Base-by-base conservation (phyloP, 257 asterid genomes). In the Solanum piurae region DNA sequence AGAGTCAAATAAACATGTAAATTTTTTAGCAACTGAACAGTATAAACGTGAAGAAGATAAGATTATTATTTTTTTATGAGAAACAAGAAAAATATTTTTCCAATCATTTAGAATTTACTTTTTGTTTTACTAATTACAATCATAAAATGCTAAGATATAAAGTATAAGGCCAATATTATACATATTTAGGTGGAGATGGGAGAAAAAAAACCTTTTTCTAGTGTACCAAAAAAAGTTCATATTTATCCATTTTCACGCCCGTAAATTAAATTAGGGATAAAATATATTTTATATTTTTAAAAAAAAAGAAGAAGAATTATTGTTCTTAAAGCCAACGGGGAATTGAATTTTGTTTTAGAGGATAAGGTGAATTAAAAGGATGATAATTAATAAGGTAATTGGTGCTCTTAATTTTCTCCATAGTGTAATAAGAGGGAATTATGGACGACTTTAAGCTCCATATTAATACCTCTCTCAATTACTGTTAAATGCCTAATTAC, bases 391-490 rank as follows among this genome's bases (percentile, higher is more conserved):
- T 82, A 82, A 49, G 86, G 69, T 82, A 82, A 27, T 80, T 80
- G 29, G 4, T 80, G 42, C 42, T 49, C 85, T 27, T 80, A 80
- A 80, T 80, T 37, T 87, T 49, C 44, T 58, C 25, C 46, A 52
- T 64, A 37, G 62, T 21, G 62, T 21, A 69, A 42, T 33, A 36
- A 89, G 90, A 87, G 88, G 42, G 52, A 46, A 89, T 87, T 89
- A 68, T 23, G 90, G 91, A 87, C 73, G 76, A 68, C 37, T 52
- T 88, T 87, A 79, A 79, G 85, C 64, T n/a, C 76, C 49, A 7
- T 83, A 84, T 87, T 74, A 87, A 77, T 37, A 64, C 64, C 66
- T 37, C 49, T 87, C 23, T 89, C 20, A 40, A 85, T 87, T 60
- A 88, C 58, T 25, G 55, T 49, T 74, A 44, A 89, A 40, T 87